Percentiles rank a stretch among this genome's conserved stretches.
Conservation (phyloP, 495 filamentous ascomycete species). For the Penicillium steckii region DNA sequence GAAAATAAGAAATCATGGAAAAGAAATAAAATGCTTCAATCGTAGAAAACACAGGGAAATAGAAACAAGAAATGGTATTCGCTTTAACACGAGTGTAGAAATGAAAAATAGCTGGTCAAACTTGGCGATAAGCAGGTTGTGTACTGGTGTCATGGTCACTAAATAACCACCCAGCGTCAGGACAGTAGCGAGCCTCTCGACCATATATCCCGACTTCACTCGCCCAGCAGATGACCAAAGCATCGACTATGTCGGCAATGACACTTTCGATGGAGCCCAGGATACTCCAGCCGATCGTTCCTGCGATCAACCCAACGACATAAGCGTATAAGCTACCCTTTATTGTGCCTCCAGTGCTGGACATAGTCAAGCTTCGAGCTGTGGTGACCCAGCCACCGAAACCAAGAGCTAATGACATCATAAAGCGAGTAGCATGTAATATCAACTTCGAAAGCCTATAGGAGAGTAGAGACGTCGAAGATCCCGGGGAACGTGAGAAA, state of each 20-base stretch:
- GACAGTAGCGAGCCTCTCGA: slow-evolving; percentile 74
- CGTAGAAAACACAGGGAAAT: background rate
- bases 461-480: slow-evolving; percentile 52
- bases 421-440: slow-evolving; percentile 82
- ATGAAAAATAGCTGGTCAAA: slow-evolving; percentile 6
- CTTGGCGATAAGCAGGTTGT: slow-evolving; percentile 18
- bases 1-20: background rate
- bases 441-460: slow-evolving; percentile 91
- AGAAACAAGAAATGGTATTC: background rate
- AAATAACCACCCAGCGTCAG: slow-evolving; percentile 83
- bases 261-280: slow-evolving; percentile 95
- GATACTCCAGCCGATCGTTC: slow-evolving; percentile 91
- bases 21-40: background rate
- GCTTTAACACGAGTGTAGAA: background rate
- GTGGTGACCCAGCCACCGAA: slow-evolving; percentile 98
- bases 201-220: slow-evolving; percentile 74
- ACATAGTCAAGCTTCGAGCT: slow-evolving; percentile 64
- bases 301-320: slow-evolving; percentile 86
- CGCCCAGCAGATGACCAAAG: slow-evolving; percentile 87
- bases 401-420: slow-evolving; percentile 85
- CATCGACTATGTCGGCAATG: slow-evolving; percentile 88
- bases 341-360: slow-evolving; percentile 50
- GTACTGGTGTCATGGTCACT: slow-evolving; percentile 44
- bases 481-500: slow-evolving; percentile 40
- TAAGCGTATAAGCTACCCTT: slow-evolving; percentile 94